Conservation (phyloP, 495 filamentous ascomycete species). For the Neurospora tetrasperma region DNA sequence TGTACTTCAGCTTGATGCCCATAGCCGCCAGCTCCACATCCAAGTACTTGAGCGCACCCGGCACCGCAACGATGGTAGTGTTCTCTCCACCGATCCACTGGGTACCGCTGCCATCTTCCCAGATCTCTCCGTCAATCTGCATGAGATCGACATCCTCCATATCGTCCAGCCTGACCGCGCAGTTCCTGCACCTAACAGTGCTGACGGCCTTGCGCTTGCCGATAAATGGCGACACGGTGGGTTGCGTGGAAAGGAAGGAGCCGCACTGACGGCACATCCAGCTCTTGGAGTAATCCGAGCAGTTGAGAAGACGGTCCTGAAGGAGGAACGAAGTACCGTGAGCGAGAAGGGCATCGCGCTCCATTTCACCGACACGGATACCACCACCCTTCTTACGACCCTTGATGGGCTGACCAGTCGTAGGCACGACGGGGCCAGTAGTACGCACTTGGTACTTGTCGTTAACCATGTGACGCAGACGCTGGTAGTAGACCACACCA, state of each 20-base stretch:
- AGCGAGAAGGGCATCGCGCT: conserved; percentile 85
- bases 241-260: conserved; percentile 74
- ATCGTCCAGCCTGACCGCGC: conserved; percentile 53
- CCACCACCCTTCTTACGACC: conserved; percentile 90
- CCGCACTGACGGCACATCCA: conserved; percentile 87
- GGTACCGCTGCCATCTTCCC: conserved; percentile 81
- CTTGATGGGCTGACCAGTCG: conserved; percentile 95
- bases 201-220: conserved; percentile 46
- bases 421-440: conserved; percentile 75
- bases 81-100: conserved; percentile 80
- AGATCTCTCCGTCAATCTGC: conserved; percentile 58
- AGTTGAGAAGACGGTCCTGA: conserved; percentile 93
- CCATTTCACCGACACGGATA: conserved; percentile 99
- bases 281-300: conserved; percentile 76
- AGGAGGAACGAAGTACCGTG: conserved; percentile 92
- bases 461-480: conserved; percentile 97
- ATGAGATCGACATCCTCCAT: conserved; percentile 46
- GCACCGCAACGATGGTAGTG: conserved; percentile 83
- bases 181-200: conserved; percentile 69
- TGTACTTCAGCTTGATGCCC: conserved; percentile 47
- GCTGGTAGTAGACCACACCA: conserved; percentile 94
- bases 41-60: conserved; percentile 82
- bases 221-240: conserved; percentile 58
- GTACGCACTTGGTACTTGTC: conserved; percentile 99
- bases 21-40: conserved; percentile 89